Evolutionary conservation across 768 basidiomycete genomes (phyloP).

Genomic region (Tephrocybe sp.): DNA sequence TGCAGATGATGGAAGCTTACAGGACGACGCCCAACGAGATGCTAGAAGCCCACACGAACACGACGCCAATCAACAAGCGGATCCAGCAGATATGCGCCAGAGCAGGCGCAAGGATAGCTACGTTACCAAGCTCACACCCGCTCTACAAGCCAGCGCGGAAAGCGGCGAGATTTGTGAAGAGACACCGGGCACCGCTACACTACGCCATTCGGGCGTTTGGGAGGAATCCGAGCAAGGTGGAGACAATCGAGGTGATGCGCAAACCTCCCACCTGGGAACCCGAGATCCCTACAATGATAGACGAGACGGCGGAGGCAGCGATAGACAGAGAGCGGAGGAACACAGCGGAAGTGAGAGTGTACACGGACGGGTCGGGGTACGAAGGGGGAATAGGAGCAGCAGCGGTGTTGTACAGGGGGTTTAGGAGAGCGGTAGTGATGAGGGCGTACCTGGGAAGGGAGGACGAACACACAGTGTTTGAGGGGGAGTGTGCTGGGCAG

Average conservation of each 20-base stretch:
- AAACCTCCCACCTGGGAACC: neutral
- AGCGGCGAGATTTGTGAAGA: neutral
- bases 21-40: neutral
- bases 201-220: neutral
- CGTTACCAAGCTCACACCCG: too few species aligned
- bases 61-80: neutral
- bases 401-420: slow-evolving; percentile 18
- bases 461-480: slow-evolving; percentile 10
- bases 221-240: neutral
- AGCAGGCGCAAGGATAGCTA: too few species aligned
- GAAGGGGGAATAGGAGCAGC: slow-evolving; percentile 26
- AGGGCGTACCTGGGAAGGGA: slow-evolving; percentile 19
- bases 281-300: neutral
- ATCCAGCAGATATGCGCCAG: neutral
- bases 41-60: neutral
- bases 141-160: too few species aligned
- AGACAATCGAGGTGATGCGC: neutral
- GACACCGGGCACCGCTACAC: neutral
- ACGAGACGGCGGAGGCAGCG: too few species aligned
- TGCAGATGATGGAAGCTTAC: neutral
- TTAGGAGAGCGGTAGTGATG: neutral
- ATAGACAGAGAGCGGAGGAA: too few species aligned
- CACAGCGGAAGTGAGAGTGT: too few species aligned
- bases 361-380: slow-evolving; percentile 26
- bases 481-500: too few species aligned